phyloP scores from a whole-genome alignment of 1,284 basidiomycete species.

The Boletus sp. region DNA sequence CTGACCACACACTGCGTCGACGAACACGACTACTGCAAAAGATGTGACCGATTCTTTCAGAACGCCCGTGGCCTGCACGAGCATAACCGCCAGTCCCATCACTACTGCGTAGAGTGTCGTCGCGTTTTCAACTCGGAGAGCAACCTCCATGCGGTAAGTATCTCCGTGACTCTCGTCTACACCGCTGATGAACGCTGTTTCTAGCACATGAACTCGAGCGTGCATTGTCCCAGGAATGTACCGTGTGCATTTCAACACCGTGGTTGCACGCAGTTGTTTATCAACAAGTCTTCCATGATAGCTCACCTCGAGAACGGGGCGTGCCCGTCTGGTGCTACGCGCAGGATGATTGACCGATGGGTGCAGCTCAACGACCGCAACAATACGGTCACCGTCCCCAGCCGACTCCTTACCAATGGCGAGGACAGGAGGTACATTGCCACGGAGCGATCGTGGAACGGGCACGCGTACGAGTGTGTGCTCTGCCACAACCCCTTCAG shows the following conservation, averaged over 20 bases:
- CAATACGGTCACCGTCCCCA: constrained; percentile 42
- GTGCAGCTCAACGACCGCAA: constrained; percentile 40
- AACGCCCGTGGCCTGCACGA: constrained; percentile 44
- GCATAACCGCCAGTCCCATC: constrained; percentile 53
- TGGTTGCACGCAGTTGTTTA: constrained; percentile 46
- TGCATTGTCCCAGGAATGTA: constrained; percentile 43
- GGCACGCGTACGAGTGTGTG: constrained; percentile 53
- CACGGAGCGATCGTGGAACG: constrained; percentile 51
- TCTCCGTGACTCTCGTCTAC: neutral
- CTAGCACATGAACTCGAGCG: constrained; percentile 45
- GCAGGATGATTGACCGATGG: constrained; percentile 40
- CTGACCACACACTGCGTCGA: constrained; percentile 41
- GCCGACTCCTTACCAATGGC: constrained; percentile 39
- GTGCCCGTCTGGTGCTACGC: constrained; percentile 45
- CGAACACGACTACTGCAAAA: constrained; percentile 46
- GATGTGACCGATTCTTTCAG: constrained; percentile 46
- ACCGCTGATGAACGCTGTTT: neutral
- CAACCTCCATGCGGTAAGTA: constrained; percentile 37
- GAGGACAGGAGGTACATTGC: constrained; percentile 39
- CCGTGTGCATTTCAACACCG: constrained; percentile 42
- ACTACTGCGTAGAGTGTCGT: constrained; percentile 51
- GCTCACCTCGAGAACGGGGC: constrained; percentile 51
- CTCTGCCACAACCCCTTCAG: constrained; percentile 50
- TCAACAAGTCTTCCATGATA: constrained; percentile 48
- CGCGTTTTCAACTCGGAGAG: constrained; percentile 45